phyloP scores from a whole-genome alignment of 2,329 filamentous ascomycete species.

The Penicillium sp. region DNA sequence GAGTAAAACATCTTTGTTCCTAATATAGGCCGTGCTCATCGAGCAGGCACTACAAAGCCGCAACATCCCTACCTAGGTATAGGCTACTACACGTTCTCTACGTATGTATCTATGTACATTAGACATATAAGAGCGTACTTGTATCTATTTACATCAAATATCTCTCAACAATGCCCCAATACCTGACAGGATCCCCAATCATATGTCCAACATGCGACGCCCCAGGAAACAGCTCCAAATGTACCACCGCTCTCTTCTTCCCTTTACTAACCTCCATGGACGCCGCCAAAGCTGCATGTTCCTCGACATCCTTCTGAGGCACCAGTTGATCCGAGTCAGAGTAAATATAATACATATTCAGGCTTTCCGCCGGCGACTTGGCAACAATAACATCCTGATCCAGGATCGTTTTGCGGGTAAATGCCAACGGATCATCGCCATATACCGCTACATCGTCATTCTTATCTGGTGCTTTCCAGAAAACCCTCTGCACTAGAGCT shows the following conservation, averaged over 20 bases:
- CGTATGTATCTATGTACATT: neutral
- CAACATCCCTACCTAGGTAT: too few relatives aligned
- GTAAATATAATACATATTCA: conserved; percentile 36
- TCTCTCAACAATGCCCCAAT: conserved; percentile 33
- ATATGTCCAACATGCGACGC: conserved; percentile 40
- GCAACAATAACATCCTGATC: conserved; percentile 20
- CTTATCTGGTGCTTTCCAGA: neutral
- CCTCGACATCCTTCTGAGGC: conserved; percentile 32
- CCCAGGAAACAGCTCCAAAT: conserved; percentile 32
- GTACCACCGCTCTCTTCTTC: conserved; percentile 28
- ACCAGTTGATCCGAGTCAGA: conserved; percentile 38
- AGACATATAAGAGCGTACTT: neutral
- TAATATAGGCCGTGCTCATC: neutral
- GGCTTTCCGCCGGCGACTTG: neutral
- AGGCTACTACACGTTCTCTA: too few relatives aligned
- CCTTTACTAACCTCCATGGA: neutral
- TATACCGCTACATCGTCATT: neutral
- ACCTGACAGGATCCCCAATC: conserved; percentile 33
- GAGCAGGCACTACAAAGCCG: too few relatives aligned
- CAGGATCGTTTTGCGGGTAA: conserved; percentile 29
- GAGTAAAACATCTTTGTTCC: neutral
- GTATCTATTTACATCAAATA: neutral
- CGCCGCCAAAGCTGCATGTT: conserved; percentile 31
- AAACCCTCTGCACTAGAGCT: neutral
- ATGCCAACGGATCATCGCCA: conserved; percentile 22